Evolutionary conservation across 805 yeast species (phyloP).

Genomic region (Hemisphaericaspora nanyangensis): DNA sequence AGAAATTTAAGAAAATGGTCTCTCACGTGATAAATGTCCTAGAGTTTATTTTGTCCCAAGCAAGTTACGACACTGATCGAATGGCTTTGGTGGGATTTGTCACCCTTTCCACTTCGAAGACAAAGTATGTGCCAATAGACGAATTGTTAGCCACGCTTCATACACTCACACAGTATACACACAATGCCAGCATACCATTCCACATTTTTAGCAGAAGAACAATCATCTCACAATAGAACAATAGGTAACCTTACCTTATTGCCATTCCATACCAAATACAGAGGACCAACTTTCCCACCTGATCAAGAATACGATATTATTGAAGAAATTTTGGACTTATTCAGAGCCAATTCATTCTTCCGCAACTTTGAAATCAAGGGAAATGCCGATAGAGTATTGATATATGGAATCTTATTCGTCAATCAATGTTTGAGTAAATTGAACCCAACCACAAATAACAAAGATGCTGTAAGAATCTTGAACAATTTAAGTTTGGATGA

Average conservation of each 20-base stretch:
- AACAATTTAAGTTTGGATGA: conserved; percentile 84
- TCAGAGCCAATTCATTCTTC: conserved; percentile 94
- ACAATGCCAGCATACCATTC: conserved; percentile 79
- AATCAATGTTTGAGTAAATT: conserved; percentile 79
- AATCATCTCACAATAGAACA: conserved; percentile 48
- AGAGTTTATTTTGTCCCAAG: too few species aligned
- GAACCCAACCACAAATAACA: conserved; percentile 42
- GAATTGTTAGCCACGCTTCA: too few species aligned
- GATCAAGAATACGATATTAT: conserved; percentile 76
- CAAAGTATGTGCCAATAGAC: too few species aligned
- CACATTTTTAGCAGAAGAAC: conserved; percentile 63
- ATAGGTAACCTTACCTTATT: conserved; percentile 81
- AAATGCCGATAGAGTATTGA: conserved; percentile 85
- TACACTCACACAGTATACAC: too few species aligned
- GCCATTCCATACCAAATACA: conserved; percentile 76
- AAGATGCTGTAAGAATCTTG: conserved; percentile 63
- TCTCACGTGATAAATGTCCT: too few species aligned
- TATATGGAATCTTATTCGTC: conserved; percentile 87
- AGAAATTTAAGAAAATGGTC: too few species aligned
- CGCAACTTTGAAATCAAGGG: conserved; percentile 96
- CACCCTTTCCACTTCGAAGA: too few species aligned
- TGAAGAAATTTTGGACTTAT: conserved; percentile 87
- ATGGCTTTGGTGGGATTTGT: too few species aligned
- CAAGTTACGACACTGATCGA: too few species aligned
- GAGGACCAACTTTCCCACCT: conserved; percentile 89